Evolutionary conservation across 2,329 filamentous ascomycete species (phyloP).

Genomic region (Pseudocercospora cruenta): DNA sequence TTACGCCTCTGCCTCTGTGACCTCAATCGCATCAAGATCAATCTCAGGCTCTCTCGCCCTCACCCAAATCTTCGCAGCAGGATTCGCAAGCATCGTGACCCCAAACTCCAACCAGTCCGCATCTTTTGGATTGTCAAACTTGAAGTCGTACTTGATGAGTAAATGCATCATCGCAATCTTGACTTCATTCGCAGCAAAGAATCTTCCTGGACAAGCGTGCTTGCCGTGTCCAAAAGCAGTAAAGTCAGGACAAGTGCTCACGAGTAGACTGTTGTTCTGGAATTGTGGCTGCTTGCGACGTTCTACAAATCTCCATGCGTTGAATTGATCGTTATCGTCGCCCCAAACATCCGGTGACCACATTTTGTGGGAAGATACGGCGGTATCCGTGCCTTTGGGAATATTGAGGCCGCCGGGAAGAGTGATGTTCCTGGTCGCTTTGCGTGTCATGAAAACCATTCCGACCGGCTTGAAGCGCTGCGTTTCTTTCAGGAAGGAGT

Average conservation of each 20-base stretch:
- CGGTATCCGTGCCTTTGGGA: slow-evolving; percentile 27
- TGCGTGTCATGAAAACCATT: slow-evolving; percentile 32
- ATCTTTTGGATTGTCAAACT: slow-evolving; percentile 25
- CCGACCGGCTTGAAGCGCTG: slow-evolving; percentile 34
- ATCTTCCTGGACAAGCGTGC: slow-evolving; percentile 42
- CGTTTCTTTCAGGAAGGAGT: slow-evolving; percentile 41
- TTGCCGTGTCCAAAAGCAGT: slow-evolving; percentile 38
- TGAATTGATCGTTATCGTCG: slow-evolving; percentile 29
- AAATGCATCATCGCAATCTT: slow-evolving; percentile 41
- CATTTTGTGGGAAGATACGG: slow-evolving; percentile 23
- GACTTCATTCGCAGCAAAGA: slow-evolving; percentile 42
- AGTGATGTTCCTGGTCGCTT: slow-evolving; percentile 28
- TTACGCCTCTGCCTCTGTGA: not conserved
- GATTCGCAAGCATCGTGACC: slow-evolving; percentile 15
- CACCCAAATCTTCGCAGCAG: slow-evolving; percentile 20
- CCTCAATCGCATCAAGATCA: slow-evolving; percentile 17
- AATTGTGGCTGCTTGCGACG: slow-evolving; percentile 25
- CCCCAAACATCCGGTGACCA: slow-evolving; percentile 23
- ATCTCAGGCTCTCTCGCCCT: slow-evolving; percentile 21
- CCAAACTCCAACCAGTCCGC: slow-evolving; percentile 16
- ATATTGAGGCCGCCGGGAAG: slow-evolving; percentile 36
- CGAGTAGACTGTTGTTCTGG: slow-evolving; percentile 24
- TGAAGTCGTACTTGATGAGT: slow-evolving; percentile 42
- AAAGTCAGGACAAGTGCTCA: slow-evolving; percentile 30
- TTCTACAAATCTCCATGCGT: slow-evolving; percentile 30